Evolutionary conservation across 805 yeast species (phyloP).

Genomic region (Candida chauliodis): DNA sequence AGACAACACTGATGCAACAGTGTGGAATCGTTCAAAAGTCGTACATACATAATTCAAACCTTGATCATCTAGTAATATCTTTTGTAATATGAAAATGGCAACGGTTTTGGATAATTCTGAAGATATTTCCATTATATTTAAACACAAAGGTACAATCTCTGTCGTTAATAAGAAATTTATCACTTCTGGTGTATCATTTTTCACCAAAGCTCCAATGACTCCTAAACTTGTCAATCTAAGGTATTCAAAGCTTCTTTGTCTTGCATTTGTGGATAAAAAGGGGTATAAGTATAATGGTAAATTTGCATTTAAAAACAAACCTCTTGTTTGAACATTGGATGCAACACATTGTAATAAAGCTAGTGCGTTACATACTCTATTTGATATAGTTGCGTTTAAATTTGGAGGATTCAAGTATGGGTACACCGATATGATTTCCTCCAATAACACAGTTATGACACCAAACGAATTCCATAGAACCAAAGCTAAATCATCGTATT

Average conservation of each 20-base stretch:
- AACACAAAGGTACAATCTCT: conserved; percentile 91
- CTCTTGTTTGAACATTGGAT: conserved; percentile 87
- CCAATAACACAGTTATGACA: conserved; percentile 86
- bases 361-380: conserved; percentile 92
- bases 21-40: conserved; percentile 89
- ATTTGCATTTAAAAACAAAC: conserved; percentile 81
- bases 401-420: conserved; percentile 86
- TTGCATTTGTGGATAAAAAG: conserved; percentile 84
- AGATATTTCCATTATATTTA: conserved; percentile 92
- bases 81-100: conserved; percentile 93
- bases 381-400: conserved; percentile 79
- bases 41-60: conserved; percentile 93
- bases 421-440: conserved; percentile 86
- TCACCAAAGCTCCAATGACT: conserved; percentile 94
- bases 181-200: conserved; percentile 93
- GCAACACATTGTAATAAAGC: conserved; percentile 96
- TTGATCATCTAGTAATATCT: conserved; percentile 84
- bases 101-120: conserved; percentile 93
- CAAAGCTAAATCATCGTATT: conserved; percentile 88
- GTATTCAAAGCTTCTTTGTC: conserved; percentile 91
- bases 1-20: conserved; percentile 84
- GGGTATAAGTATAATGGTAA: conserved; percentile 92
- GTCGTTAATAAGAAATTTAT: conserved; percentile 90
- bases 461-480: conserved; percentile 96
- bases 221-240: conserved; percentile 90